These are phyloP conservation scores for Hippophae gyantsensis DNA, from an alignment of 306 rosid genomes.

Conservation along the genomic window DNA sequence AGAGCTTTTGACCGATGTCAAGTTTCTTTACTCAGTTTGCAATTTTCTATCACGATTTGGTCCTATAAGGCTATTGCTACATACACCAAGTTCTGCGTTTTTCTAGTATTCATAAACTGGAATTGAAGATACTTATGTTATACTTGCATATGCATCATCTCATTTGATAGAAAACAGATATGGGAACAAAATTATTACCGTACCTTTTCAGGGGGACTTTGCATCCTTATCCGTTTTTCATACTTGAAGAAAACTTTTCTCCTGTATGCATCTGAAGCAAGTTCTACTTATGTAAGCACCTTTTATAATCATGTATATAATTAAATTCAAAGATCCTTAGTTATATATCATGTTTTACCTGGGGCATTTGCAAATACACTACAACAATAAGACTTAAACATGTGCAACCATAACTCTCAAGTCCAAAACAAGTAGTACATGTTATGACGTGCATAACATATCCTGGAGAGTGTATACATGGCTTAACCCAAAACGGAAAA, in stretches of 20 bases:
- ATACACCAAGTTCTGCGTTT: neutral
- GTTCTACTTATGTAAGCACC: neutral
- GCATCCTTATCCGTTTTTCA: slow-evolving; percentile 55
- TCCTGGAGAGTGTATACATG: too few relatives aligned
- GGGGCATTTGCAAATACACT: neutral
- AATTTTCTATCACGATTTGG: neutral
- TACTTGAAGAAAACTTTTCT: slow-evolving; percentile 62
- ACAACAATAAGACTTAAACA: neutral
- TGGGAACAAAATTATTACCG: neutral
- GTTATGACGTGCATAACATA: too few relatives aligned
- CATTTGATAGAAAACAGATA: too few relatives aligned
- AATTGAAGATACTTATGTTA: too few relatives aligned
- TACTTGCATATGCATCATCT: neutral
- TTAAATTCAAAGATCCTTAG: neutral
- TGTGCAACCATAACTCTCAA: neutral
- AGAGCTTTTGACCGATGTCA: neutral
- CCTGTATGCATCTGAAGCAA: slow-evolving; percentile 43
- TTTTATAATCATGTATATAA: neutral
- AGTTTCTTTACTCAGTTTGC: neutral
- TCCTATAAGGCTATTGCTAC: neutral
- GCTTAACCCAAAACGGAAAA: too few relatives aligned
- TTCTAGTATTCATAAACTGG: too few relatives aligned
- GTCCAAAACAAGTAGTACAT: neutral
- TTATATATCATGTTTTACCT: neutral
- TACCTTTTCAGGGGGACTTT: slow-evolving; percentile 71